Evolutionary conservation across 2,329 filamentous ascomycete species (phyloP).

Genomic region (Ophiostoma fasciatum): DNA sequence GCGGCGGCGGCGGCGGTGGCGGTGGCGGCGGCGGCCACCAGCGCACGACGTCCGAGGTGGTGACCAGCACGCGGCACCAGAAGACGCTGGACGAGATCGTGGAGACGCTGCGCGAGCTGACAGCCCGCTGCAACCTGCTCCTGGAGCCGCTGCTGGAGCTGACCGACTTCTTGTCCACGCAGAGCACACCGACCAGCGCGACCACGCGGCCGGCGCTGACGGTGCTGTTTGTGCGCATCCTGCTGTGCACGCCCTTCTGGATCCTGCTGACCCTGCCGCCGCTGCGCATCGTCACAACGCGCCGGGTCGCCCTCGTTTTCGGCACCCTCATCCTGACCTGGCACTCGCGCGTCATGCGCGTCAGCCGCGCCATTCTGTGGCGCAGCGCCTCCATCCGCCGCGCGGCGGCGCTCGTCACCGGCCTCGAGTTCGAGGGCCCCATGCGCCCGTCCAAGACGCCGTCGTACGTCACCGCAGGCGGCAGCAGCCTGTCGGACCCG

Average conservation of each 20-base stretch:
- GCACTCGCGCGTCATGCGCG: slow-evolving; percentile 76
- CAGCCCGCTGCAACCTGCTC: slow-evolving; percentile 78
- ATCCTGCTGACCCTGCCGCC: slow-evolving; percentile 63
- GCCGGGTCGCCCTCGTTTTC: slow-evolving; percentile 67
- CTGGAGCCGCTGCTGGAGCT: slow-evolving; percentile 77
- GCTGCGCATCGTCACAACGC: slow-evolving; percentile 71
- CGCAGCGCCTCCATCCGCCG: slow-evolving; percentile 62
- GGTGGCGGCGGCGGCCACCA: slow-evolving; percentile 21
- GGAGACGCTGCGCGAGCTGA: slow-evolving; percentile 81
- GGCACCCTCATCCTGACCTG: slow-evolving; percentile 81
- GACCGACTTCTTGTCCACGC: slow-evolving; percentile 86
- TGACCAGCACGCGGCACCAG: slow-evolving; percentile 58
- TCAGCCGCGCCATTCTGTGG: slow-evolving; percentile 81
- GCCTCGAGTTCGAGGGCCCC: slow-evolving; percentile 53
- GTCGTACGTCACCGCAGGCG: slow-evolving; percentile 15
- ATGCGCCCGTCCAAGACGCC: slow-evolving; percentile 16
- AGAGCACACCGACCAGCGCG: slow-evolving; percentile 77
- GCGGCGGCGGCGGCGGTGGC: slow-evolving; percentile 5
- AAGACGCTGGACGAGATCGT: slow-evolving; percentile 97
- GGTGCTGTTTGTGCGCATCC: slow-evolving; percentile 73
- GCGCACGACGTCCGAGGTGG: slow-evolving; percentile 29
- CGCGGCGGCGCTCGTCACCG: slow-evolving; percentile 59
- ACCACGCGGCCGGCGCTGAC: slow-evolving; percentile 84
- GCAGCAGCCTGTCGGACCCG: slow-evolving; percentile 12
- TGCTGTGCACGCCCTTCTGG: slow-evolving; percentile 83